Conservation (phyloP, 2,329 filamentous ascomycete genomes). For the Apiospora hydei region DNA sequence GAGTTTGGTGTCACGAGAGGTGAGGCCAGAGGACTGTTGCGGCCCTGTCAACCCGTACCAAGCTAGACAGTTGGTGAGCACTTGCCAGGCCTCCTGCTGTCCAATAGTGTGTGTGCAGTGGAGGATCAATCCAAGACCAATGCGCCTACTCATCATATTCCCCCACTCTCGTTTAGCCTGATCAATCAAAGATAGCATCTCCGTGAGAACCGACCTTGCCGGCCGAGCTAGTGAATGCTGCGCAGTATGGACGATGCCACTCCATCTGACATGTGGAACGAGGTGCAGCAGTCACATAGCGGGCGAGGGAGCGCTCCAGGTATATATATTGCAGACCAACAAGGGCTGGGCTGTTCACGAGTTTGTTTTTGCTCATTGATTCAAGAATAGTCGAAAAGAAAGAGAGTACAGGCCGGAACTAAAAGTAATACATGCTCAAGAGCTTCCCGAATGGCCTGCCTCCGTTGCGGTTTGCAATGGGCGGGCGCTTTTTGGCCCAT, state of each 20-base stretch:
- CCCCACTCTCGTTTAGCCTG: not conserved
- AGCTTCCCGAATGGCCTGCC: slow-evolving; percentile 38
- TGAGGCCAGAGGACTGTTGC: not conserved
- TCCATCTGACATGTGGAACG: not conserved
- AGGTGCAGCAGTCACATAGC: not conserved
- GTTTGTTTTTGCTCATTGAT: slow-evolving; percentile 35
- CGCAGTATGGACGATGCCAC: not conserved
- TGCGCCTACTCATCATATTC: not conserved
- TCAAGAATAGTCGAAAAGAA: slow-evolving; percentile 37
- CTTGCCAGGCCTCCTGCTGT: too few relatives aligned
- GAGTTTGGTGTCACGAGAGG: not conserved
- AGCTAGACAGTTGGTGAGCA: not conserved
- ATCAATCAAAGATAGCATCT: not conserved
- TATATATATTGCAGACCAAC: not conserved
- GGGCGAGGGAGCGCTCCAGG: not conserved
- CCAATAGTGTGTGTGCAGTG: not conserved
- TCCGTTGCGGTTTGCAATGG: slow-evolving; percentile 40
- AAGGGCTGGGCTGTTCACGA: not conserved
- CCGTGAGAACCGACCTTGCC: not conserved
- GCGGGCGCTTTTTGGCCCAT: slow-evolving; percentile 35
- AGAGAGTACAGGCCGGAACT: slow-evolving; percentile 48
- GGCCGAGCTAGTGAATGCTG: not conserved
- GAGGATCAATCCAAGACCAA: not conserved
- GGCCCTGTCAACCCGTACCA: not conserved
- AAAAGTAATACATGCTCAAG: slow-evolving; percentile 59